Evolutionary conservation across 352 stramenopile genomes (phyloP), one percentile per base, ranked within the genome.

Genomic region (Thalassiosira delicatula): DNA sequence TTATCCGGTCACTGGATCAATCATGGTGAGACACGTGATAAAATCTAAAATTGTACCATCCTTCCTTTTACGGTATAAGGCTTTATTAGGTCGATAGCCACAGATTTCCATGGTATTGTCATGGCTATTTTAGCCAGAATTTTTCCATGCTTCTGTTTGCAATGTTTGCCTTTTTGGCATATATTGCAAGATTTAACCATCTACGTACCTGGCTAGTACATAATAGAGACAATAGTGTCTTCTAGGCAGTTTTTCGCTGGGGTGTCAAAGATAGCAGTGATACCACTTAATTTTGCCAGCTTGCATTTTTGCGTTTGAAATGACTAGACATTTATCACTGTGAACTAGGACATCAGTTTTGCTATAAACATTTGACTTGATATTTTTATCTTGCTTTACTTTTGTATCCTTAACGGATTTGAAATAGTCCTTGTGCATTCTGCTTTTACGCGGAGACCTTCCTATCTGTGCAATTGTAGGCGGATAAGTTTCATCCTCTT

Each of bases 401-500:
- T 53, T 30, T 54, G n/a, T n/a, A n/a, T 29, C 33, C 14, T 14
- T 14, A 46, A 14, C 14, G 14, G 37, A 46, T 14, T 46, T 46
- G 14, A 71, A 71, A 7, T 54, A 29, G 4, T 65, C 9, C 25
- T 65, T 53, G 49, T 46, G 21, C 14, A 30, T 9, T 12, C 17
- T 37, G 35, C 66, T 33, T 14, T 2, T 5, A 12, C 19, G 66
- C 29, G 51, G 68, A 4, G 33, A 42, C 2, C 71, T 23, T 23
- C 44, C 70, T 42, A 79, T 67, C 29, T 78, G 57, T 25, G 4
- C 0, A 33, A 65, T 35, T n/a, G 40, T 78, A 0, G 63, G 44
- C 35, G 73, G 73, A 37, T 74, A 81, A 1, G 75, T 70, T 56
- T 44, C 37, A 23, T 81, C 54, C 17, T 81, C 72, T 29, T 62